Evolutionary conservation across 2,329 filamentous ascomycete genomes (phyloP), one percentile per base, ranked within the genome.

Genomic region (Pyrenochaeta sp.): DNA sequence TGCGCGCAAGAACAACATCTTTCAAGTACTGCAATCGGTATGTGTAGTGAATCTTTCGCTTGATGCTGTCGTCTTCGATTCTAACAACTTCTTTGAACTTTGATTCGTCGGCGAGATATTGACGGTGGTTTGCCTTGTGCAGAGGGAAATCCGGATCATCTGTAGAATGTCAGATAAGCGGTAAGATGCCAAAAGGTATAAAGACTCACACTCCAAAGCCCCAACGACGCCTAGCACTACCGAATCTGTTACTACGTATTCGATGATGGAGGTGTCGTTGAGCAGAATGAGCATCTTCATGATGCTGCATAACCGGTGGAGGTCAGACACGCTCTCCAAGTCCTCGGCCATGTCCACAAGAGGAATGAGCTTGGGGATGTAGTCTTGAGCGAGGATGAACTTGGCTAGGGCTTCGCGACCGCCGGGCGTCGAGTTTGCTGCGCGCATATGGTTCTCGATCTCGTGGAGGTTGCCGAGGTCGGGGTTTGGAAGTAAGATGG

Each of bases 1-100:
- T 98, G 58, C 95, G 87, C 27, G 95, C 95, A 37, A 99, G 84
- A 1, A 98, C 94, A n/a, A 99, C 95, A 69, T 99, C 95, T 75
- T 98, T 99, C 49, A 99, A 83, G 73, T 99, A 99, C 71, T 97
- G 93, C 30, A 99, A 80, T 33, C 95, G 90, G 79, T 97, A 97
- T 1, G 95, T 98, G 75, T 93, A 92, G 71, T 97, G 93, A 33
- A 99, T 98, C 80, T 98, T 98, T 67, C 86, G 88, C 63, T 89
- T 87, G 59, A 97, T 91, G 45, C 85, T 79, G 5, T 88, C 84
- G 66, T 97, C 91, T 65, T 93, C 89, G 64, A 99, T 97, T 48
- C 86, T 89, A 15, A 99, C 93, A 11, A 99, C 95, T 80, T 99
- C 94, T 76, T 97, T 98, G 76, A 92, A 99, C 64, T 92, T 89